phyloP scores from a whole-genome alignment of 768 basidiomycete genomes.

The Russula brevipes region DNA sequence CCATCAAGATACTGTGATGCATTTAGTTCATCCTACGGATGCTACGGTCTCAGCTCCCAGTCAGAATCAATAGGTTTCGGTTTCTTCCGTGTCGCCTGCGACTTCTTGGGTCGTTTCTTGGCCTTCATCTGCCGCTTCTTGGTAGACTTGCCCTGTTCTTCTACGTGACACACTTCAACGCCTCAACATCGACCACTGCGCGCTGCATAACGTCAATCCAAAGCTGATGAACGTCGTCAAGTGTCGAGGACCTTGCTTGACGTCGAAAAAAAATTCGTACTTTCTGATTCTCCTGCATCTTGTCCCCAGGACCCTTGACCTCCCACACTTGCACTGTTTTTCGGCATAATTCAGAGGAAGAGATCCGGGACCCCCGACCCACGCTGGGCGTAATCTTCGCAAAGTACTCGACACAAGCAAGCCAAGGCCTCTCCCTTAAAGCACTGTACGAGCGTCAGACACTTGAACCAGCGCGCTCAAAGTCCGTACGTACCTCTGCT shows the following conservation, averaged over 20 bases:
- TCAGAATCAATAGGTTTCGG: conserved; percentile 4
- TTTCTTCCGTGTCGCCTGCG: conserved; percentile 2
- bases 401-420: conserved; percentile 74
- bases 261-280: conserved; percentile 35
- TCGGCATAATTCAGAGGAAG: conserved; percentile 70
- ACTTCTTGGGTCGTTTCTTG: background rate
- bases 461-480: background rate
- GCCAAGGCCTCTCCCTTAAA: conserved; percentile 63
- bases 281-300: conserved; percentile 84
- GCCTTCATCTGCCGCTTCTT: conserved; percentile 1
- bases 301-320: conserved; percentile 93
- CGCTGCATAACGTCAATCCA: conserved; percentile 65
- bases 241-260: background rate
- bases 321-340: conserved; percentile 73
- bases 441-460: conserved; percentile 47
- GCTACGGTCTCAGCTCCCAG: conserved; percentile 5
- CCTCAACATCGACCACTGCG: conserved; percentile 61
- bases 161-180: conserved; percentile 69
- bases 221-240: conserved; percentile 34
- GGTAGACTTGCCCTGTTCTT: conserved; percentile 19
- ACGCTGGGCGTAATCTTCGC: conserved; percentile 81
- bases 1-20: conserved; percentile 16
- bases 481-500: conserved; percentile 50
- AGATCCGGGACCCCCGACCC: conserved; percentile 88
- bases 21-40: conserved; percentile 15